Evolutionary conservation across 495 filamentous ascomycete genomes (phyloP), one percentile per base, ranked within the genome.

Genomic region (Tuber indicum): DNA sequence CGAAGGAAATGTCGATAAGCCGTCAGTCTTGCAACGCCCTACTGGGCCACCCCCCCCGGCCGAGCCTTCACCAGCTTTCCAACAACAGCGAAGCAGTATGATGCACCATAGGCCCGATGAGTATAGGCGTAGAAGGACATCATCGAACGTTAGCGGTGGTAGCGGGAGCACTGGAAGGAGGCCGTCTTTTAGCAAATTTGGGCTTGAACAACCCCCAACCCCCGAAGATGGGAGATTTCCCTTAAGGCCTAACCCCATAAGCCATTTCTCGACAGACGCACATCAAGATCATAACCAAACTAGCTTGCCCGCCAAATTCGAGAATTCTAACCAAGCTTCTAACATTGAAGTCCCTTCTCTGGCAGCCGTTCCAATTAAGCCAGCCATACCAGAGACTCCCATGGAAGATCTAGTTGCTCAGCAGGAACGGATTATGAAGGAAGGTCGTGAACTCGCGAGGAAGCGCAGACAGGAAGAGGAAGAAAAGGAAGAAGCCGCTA

Each of bases 91-190:
- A 70, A 88, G 88, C 19, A 90, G 88, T 79, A 80, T 80, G 36
- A 72, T 43, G 73, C 79, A 79, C 23, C 88, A 88, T 47, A 91
- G 91, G 72, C 92, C 94, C 76, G 89, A 86, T 21, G 87, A 90
- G 7, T 97, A 93, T 88, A 89, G 88, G 43, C 90, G 94, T 75
- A 90, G 93, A 70, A 91, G 96, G 70, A 91, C 92, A 72, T 98
- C 95, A n/a, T 97, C 95, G 2, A 97, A 94, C 82, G 92, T 97
- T 44, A 98, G 95, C 83, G 95, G 94, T 45, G 93, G 93, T 75
- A 98, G 94, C 84, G 92, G 92, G 69, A 88, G 87, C 71, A 89
- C 89, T 81, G 71, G 87, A 74, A 77, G 82, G 70, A 81, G 80
- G 46, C 82, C 76, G 74, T 84, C 82, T 17, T 83, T 84, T 71